Conservation (phyloP, 1,284 basidiomycete species). For the Melampsora americana region DNA sequence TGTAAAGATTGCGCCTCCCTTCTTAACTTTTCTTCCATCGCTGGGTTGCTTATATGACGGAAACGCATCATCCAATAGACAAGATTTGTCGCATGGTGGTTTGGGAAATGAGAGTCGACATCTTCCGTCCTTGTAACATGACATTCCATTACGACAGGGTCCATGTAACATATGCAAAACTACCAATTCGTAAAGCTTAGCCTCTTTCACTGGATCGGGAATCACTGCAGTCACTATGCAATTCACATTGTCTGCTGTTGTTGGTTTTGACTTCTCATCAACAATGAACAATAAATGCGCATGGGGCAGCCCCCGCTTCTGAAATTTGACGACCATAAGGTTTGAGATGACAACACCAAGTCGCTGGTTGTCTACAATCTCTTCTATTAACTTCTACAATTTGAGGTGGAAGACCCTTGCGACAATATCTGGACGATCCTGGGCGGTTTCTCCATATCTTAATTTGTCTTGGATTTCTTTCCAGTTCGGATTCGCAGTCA, state of each 20-base stretch:
- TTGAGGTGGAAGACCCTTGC: slow-evolving; percentile 58
- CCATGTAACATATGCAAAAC: too few species aligned
- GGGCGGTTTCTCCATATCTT: slow-evolving; percentile 55
- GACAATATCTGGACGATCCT: slow-evolving; percentile 59
- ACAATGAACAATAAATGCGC: slow-evolving; percentile 54
- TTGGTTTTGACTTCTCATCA: slow-evolving; percentile 44
- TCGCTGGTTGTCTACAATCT: slow-evolving; percentile 42
- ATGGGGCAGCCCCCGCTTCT: slow-evolving; percentile 57
- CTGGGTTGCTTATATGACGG: slow-evolving; percentile 48
- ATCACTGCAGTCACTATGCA: slow-evolving; percentile 55
- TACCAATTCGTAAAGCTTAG: background rate
- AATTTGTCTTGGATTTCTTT: slow-evolving; percentile 57
- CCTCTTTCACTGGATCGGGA: slow-evolving; percentile 45
- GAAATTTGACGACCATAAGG: slow-evolving; percentile 55
- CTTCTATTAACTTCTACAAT: slow-evolving; percentile 55
- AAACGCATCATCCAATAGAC: slow-evolving; percentile 56
- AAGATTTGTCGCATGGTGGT: slow-evolving; percentile 53
- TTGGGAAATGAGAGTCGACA: slow-evolving; percentile 59
- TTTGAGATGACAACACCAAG: background rate
- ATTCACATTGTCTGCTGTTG: slow-evolving; percentile 56
- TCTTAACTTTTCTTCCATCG: background rate
- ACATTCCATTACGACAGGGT: slow-evolving; percentile 11
- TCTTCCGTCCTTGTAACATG: slow-evolving; percentile 56
- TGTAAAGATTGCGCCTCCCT: background rate
- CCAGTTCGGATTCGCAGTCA: slow-evolving; percentile 60